A percentile compares a stretch with the other conserved stretches of the same genome.
These are phyloP conservation scores for Phylloporus arenicola DNA, from an alignment of 768 basidiomycete genomes.

Conservation along the genomic window DNA sequence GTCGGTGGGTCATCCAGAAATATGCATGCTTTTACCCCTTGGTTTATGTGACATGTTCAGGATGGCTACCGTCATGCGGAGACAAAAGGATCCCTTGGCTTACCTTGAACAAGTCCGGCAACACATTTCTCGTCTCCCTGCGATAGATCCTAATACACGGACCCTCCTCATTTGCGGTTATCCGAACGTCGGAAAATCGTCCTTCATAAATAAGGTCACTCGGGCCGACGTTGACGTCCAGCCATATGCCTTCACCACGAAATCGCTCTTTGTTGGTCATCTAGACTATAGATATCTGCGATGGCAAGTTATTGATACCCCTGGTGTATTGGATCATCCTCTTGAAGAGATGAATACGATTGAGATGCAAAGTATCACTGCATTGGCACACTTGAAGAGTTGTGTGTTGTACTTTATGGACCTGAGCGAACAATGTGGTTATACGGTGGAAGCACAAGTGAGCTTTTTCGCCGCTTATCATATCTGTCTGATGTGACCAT, in stretches of 20 bases:
- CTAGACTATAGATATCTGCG: constrained; percentile 98
- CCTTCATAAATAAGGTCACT: constrained; percentile 99
- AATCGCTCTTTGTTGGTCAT: constrained; percentile 97
- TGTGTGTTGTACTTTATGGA: constrained; percentile 99
- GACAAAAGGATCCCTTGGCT: constrained; percentile 97
- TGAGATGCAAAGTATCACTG: constrained; percentile 99
- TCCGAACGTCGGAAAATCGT: constrained; percentile 98
- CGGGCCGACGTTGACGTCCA: constrained; percentile 99
- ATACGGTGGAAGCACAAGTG: constrained; percentile 93
- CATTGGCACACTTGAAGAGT: constrained; percentile 90
- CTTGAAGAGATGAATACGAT: constrained; percentile 99
- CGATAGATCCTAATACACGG: constrained; percentile 96
- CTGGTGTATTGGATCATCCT: constrained; percentile 95
- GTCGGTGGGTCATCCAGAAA: constrained; percentile 62
- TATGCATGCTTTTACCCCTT: not conserved
- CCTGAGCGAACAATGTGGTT: constrained; percentile 96
- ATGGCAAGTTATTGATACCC: constrained; percentile 99
- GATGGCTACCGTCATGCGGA: constrained; percentile 98
- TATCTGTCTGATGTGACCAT: not conserved
- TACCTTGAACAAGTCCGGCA: constrained; percentile 99
- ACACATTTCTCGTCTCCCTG: constrained; percentile 96
- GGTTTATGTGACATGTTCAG: constrained; percentile 33
- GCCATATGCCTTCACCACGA: constrained; percentile 99
- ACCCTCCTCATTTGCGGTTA: constrained; percentile 98
- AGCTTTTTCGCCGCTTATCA: constrained; percentile 18